Evolutionary conservation across 2,329 filamentous ascomycete species (phyloP).

Genomic region (Aureobasidium sp.): DNA sequence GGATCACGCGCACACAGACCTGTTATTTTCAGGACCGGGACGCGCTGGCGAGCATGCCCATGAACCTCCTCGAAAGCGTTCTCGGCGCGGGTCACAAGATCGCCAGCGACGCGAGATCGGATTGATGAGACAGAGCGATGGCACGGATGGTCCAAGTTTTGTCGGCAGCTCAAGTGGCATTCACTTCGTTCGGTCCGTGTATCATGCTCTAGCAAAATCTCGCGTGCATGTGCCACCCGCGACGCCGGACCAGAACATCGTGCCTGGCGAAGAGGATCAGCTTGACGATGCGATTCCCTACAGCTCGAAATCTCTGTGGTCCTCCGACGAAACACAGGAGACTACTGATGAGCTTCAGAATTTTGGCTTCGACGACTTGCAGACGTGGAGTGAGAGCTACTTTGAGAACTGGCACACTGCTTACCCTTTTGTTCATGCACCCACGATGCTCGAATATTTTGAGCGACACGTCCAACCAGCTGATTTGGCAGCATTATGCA

Average conservation of each 20-base stretch:
- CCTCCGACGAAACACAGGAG: slow-evolving; percentile 29
- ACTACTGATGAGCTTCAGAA: slow-evolving; percentile 42
- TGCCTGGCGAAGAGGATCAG: slow-evolving; percentile 53
- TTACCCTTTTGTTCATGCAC: slow-evolving; percentile 51
- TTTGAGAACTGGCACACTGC: slow-evolving; percentile 54
- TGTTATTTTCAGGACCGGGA: accelerated
- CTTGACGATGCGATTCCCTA: slow-evolving; percentile 28
- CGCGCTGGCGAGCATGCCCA: neutral
- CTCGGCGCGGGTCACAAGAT: neutral
- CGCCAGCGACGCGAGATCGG: slow-evolving; percentile 37
- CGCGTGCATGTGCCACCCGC: neutral
- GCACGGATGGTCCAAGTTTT: slow-evolving; percentile 45
- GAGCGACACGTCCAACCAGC: slow-evolving; percentile 37
- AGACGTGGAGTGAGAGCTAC: slow-evolving; percentile 45
- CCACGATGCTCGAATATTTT: slow-evolving; percentile 42
- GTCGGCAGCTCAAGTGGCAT: slow-evolving; percentile 54
- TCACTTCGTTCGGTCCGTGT: slow-evolving; percentile 52
- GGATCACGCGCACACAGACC: neutral
- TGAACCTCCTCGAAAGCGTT: neutral
- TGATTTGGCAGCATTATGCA: slow-evolving; percentile 28
- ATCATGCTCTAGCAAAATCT: slow-evolving; percentile 38
- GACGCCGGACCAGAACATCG: slow-evolving; percentile 35
- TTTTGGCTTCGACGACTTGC: neutral
- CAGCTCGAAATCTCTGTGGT: slow-evolving; percentile 24
- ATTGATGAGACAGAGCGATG: slow-evolving; percentile 46